Base-by-base conservation (phyloP, 805 yeast genomes). In the Candida peoriensis region DNA sequence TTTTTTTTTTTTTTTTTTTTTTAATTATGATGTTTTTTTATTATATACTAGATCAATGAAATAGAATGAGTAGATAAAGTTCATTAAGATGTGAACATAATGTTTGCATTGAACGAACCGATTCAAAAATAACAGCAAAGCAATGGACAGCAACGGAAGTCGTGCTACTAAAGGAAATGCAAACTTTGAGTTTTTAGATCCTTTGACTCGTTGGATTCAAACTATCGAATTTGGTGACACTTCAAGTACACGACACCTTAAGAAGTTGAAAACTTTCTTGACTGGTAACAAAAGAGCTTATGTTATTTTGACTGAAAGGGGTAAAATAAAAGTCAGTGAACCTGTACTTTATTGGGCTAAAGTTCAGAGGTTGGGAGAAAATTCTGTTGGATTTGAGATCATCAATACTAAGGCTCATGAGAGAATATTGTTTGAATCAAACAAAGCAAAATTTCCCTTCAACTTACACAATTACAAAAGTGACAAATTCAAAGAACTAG, bases 341-440 rank as follows among this genome's bases (percentile, higher is more conserved):
- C 39, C 39, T 8, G 25, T 38, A 11, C 5, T 10, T 2, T 15
- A 34, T 5, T 41, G 37, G 37, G 41, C 37, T 6, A 37, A 37
- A 13, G 33, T 41, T n/a, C 29, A 26, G 15, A 28, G 18, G 18
- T 13, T 39, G 9, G n/a, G 19, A 7, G 28, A 24, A 8, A 20
- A 33, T 25, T 12, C n/a, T 11, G 29, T 37, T 5, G 36, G 37
- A 15, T 21, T 41, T n/a, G 44, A 37, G 31, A 17, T 34, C 11
- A 34, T 41, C 6, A 26, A 41, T 21, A 11, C 31, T 6, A n/a
- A 13, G n/a, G 10, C 11, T 7, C 20, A 15, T 9, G 25, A 34
- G 32, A 11, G 33, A 18, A n/a, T 29, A 17, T 17, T 16, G 19
- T 25, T 25, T 13, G 20, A 22, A 25, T 18, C 31, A 6, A 20